phyloP scores from a whole-genome alignment of 805 yeast genomes.

The Millerozyma acaciae region DNA sequence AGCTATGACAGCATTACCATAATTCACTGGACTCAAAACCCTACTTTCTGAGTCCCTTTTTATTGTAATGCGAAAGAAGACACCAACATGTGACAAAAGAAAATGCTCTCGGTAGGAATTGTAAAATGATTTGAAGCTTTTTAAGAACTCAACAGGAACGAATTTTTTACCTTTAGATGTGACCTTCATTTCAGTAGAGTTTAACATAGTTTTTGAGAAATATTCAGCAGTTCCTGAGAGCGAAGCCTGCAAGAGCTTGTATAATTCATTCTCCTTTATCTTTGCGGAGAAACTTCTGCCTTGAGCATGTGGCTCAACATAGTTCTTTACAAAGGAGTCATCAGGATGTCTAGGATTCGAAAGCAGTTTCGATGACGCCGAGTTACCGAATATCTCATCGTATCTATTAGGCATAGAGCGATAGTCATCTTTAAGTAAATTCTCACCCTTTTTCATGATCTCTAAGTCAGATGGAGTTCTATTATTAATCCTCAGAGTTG shows the following conservation, averaged over 20 bases:
- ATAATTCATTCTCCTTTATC: neutral
- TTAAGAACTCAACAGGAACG: constrained; percentile 17
- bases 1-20: constrained; percentile 62
- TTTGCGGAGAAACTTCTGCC: too few relatives aligned
- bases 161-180: neutral
- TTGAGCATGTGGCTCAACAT: constrained; percentile 1
- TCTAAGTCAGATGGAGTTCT: constrained; percentile 27
- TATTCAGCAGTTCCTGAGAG: constrained; percentile 10
- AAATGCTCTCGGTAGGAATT: constrained; percentile 19
- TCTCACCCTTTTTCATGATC: constrained; percentile 19
- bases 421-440: constrained; percentile 15
- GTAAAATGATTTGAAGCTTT: constrained; percentile 1
- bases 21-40: constrained; percentile 52
- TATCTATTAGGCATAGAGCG: constrained; percentile 6
- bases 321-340: constrained; percentile 5
- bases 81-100: constrained; percentile 31
- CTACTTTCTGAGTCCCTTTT: constrained; percentile 57
- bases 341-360: constrained; percentile 2
- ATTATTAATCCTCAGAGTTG: constrained; percentile 40
- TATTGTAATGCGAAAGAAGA: constrained; percentile 34
- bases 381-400: constrained; percentile 36
- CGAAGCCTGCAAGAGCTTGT: constrained; percentile 13
- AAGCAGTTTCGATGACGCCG: constrained; percentile 11
- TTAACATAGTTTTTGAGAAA: constrained; percentile 1
- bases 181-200: neutral